phyloP scores from a whole-genome alignment of 495 filamentous ascomycete genomes.

The Pseudotulostoma volvatum region DNA sequence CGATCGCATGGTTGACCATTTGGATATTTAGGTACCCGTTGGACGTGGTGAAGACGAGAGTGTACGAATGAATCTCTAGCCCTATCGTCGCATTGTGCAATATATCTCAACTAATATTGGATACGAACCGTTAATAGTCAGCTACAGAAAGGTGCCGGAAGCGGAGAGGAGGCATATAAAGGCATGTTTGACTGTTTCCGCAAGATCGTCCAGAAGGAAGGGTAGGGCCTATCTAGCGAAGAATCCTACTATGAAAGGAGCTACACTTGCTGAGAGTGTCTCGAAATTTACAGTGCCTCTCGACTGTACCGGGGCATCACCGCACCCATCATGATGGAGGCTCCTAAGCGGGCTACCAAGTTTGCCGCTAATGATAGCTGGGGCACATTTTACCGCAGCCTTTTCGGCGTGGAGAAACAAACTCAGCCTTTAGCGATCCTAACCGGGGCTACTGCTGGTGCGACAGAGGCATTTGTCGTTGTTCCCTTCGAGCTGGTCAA shows the following conservation, averaged over 20 bases:
- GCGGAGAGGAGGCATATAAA: constrained; percentile 69
- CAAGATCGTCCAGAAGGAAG: constrained; percentile 90
- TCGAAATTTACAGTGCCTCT: constrained; percentile 42
- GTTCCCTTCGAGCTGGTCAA: constrained; percentile 92
- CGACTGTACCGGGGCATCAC: constrained; percentile 89
- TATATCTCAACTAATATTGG: neutral
- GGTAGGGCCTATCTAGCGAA: no score
- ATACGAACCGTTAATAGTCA: constrained; percentile 40
- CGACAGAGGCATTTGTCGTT: constrained; percentile 89
- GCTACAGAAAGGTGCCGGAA: constrained; percentile 56
- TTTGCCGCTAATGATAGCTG: constrained; percentile 98
- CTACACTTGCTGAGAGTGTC: neutral
- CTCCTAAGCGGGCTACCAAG: constrained; percentile 94
- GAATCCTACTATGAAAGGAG: no score
- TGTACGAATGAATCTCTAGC: constrained; percentile 42
- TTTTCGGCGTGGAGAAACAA: constrained; percentile 73
- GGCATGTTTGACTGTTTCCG: constrained; percentile 95
- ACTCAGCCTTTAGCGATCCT: constrained; percentile 77
- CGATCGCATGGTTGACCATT: constrained; percentile 1
- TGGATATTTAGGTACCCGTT: constrained; percentile 66
- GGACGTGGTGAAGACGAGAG: constrained; percentile 94
- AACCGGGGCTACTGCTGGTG: constrained; percentile 86
- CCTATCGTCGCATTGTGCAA: neutral
- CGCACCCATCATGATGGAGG: constrained; percentile 96
- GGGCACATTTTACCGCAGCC: constrained; percentile 75